Evolutionary conservation across 768 basidiomycete species (phyloP), one percentile per base, ranked within the genome.

Genomic region (Russula sp.): DNA sequence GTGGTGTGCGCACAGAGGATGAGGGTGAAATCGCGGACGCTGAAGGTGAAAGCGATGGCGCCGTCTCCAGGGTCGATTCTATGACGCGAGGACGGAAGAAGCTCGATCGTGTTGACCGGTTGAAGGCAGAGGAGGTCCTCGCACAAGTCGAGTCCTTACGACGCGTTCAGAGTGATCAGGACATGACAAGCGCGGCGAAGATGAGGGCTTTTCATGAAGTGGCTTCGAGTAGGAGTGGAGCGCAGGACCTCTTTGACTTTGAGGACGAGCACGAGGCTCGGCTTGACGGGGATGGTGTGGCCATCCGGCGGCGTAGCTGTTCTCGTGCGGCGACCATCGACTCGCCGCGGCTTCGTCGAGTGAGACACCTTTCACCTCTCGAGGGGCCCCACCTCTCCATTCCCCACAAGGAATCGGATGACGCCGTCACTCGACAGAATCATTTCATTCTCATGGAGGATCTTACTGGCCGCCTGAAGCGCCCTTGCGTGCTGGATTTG

Each of bases 381-480:
- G 68, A 59, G 50, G 55, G 58, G 9, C 52, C 52, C 4, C 66
- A 56, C 48, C 38, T 9, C 51, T 59, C 73, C 56, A 56, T 69
- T 32, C 64, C 72, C 45, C 74, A 78, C 58, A 73, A 71, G 62
- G 78, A 78, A 59, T 57, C 67, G 13, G 75, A 81, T 55, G 74
- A 78, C 38, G 72, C 78, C 50, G 76, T 88, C 50, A 85, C 93
- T 7, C 85, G 96, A 13, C 95, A 97, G 73, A 94, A 97, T 70
- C 90, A 98, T 72, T 99, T 98, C 71, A 97, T 99, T 68, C 81
- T 98, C 67, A 97, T 99, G 94, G 97, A 99, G 74, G 97, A 99
- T 70, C 77, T 99, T 51, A 99, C 97, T 2, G 97, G 97, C 29
- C 79, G 89, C 38, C 74, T 97, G 70, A 95, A 90, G 74, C 83